Base-by-base conservation (phyloP, 768 basidiomycete species). In the Gyrodon lividus region DNA sequence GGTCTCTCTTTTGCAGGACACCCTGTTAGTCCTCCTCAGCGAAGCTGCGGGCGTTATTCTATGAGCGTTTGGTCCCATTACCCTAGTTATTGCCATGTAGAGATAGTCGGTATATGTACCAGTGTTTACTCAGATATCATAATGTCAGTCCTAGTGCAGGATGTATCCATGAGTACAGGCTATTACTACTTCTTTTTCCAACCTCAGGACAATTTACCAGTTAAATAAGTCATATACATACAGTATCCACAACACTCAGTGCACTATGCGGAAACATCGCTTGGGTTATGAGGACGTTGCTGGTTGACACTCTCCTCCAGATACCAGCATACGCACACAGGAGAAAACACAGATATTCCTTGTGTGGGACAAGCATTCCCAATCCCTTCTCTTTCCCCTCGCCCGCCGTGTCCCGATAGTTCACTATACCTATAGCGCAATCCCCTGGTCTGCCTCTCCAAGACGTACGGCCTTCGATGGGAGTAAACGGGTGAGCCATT, bases 11-110 rank as follows among this genome's bases (percentile, higher is more conserved):
- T n/a, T 24, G 24, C 44, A 66, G 67, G 65, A 67, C 42, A 61
- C 45, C 22, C 38, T 67, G 9, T 57, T 67, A 19, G 48, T 67
- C n/a, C 62, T 67, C 33, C 50, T 67, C 35, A 67, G 65, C 35
- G 65, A 67, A 43, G 57, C 64, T 2, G 65, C 65, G 0, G 65
- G 67, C 7, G 51, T 67, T 13, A 67, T 69, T 26, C n/a, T 66
- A 10, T 66, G 39, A 65, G 22, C 41, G 6, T 16, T 23, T 26
- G 6, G 41, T 24, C 16, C 41, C 41, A 26, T 19, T 13, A 6
- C 14, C 4, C 10, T 23, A 5, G 5, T 28, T 43, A 23, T 43
- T 9, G 23, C 22, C 23, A 26, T 43, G 41, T 43, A 43, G 10
- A 3, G 16, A 28, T 43, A 28, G 10, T n/a, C n/a, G 28, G 16